Evolutionary conservation across 257 asterid species (phyloP).

Genomic region (Nicotiana tabacum): DNA sequence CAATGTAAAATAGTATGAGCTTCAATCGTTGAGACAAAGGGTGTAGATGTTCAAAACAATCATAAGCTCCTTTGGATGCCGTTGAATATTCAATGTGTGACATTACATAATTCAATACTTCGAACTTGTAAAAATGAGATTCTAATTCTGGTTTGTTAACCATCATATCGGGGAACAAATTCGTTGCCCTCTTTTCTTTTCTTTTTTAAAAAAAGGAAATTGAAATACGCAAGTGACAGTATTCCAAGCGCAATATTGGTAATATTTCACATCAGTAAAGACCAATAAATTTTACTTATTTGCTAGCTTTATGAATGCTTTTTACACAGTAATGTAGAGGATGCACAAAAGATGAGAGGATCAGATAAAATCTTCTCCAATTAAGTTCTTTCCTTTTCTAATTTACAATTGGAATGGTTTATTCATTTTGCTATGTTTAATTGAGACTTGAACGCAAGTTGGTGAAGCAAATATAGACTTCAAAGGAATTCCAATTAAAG

Average conservation of each 20-base stretch:
- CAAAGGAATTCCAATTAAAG: not conserved
- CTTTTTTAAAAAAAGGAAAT: not conserved
- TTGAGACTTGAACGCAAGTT: not conserved
- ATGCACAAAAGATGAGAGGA: not conserved
- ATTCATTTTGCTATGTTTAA: not conserved
- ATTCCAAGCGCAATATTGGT: no score
- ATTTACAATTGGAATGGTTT: not conserved
- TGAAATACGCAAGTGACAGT: not conserved
- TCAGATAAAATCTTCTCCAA: not conserved
- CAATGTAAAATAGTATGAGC: not conserved
- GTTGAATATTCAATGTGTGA: not conserved
- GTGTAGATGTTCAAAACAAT: not conserved
- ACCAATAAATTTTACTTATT: not conserved
- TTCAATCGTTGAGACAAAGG: not conserved
- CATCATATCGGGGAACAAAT: not conserved
- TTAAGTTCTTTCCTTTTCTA: not conserved
- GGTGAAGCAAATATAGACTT: not conserved
- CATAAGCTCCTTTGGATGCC: not conserved
- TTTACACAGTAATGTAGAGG: not conserved
- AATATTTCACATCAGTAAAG: not conserved
- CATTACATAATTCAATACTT: not conserved
- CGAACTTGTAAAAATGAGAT: not conserved
- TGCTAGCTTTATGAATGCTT: not conserved
- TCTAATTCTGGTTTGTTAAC: not conserved
- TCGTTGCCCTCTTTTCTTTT: not conserved